Base-by-base conservation (phyloP, 2,329 filamentous ascomycete genomes). In the Whalleya microplaca region DNA sequence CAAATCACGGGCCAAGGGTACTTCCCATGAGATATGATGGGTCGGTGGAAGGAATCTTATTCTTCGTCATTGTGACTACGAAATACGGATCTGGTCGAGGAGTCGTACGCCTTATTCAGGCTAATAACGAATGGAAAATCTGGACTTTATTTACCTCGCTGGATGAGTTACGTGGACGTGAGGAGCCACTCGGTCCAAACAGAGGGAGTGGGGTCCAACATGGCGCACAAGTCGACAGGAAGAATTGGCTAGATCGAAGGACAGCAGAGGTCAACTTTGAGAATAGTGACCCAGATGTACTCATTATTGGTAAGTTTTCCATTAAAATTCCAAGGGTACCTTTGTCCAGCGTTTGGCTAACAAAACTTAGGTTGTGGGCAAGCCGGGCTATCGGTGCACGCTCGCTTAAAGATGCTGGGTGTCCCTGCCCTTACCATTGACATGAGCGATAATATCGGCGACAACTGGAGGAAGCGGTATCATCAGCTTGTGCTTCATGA, bases 381-480 rank as follows among this genome's bases (percentile, higher is more conserved):
- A 63, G 78, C 75, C 3, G 84, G 84, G 0, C 73, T 86, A 4
- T 78, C 78, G 0, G 74, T 75, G 2, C 76, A 78, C 7, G 83
- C 82, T 2, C 77, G 82, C 5, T 70, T 86, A 27, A 84, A 84
- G 65, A 80, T 82, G 76, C 74, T 85, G 12, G 72, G 76, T 7
- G 73, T 86, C 1, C 71, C 78, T n/a, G 71, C 79, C 0, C 71
- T 86, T 20, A 65, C 83, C 6, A 75, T 86, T 46, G 84, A 86
- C 59, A 69, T 71, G 16, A 79, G 80, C 60, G 73, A 77, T 1
- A 68, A 74, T 1, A 72, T 86, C 4, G 84, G 85, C 6, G 84
- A 87, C 68, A 84, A 81, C 64, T 88, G 85, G 85, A 76, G 83
- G 37, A 78, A 77, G 19, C 74, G 85, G 19, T 87, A 87, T 60